phyloP scores from a whole-genome alignment of 2,329 filamentous ascomycete genomes.

The Penicillium corylophilum region DNA sequence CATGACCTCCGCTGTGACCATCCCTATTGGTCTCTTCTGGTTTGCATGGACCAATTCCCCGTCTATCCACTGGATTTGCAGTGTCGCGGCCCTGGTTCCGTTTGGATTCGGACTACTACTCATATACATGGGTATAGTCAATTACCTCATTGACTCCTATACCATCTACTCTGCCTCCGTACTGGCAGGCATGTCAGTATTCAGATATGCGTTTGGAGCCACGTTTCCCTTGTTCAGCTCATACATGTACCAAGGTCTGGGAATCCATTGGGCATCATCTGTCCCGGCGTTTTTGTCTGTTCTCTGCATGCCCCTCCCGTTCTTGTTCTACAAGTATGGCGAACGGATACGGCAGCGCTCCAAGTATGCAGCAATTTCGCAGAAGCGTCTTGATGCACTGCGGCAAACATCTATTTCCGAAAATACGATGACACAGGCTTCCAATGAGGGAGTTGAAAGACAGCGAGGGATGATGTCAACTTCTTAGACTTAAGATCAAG shows the following conservation, averaged over 20 bases:
- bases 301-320: too few relatives aligned
- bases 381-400: too few relatives aligned
- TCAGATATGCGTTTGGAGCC: not conserved
- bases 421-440: too few relatives aligned
- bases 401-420: too few relatives aligned
- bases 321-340: too few relatives aligned
- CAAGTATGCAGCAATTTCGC: too few relatives aligned
- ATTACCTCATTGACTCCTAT: not conserved
- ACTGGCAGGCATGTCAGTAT: not conserved
- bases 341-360: too few relatives aligned
- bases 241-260: not conserved
- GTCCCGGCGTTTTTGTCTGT: too few relatives aligned
- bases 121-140: not conserved
- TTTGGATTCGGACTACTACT: not conserved
- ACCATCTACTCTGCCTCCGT: not conserved
- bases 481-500: too few relatives aligned
- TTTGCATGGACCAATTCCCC: conserved; percentile 24
- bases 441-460: too few relatives aligned
- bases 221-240: not conserved
- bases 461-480: too few relatives aligned
- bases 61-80: conserved; percentile 4
- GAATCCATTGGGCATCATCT: not conserved
- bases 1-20: conserved; percentile 15
- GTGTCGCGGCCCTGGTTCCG: not conserved
- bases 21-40: conserved; percentile 22